These are phyloP conservation scores for Phytophthora colocasiae DNA, from an alignment of 352 stramenopile species.

Conservation along the genomic window DNA sequence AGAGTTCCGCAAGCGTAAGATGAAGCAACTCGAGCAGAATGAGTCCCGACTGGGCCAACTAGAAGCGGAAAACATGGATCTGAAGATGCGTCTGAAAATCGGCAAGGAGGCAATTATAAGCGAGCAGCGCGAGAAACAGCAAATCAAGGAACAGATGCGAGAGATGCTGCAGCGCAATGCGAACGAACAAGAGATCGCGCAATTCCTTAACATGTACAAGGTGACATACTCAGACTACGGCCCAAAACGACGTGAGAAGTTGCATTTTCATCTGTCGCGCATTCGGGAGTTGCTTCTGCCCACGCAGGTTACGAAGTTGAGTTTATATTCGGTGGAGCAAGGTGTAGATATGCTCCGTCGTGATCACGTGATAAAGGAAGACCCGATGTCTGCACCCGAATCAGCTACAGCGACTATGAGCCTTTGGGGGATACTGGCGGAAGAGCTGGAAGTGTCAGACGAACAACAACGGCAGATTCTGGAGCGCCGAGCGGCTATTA, in stretches of 20 bases:
- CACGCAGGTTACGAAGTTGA: constrained; percentile 83
- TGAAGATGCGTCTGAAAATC: constrained; percentile 86
- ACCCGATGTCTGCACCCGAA: constrained; percentile 56
- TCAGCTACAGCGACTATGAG: constrained; percentile 64
- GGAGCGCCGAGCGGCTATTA: constrained; percentile 64
- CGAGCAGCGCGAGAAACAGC: constrained; percentile 78
- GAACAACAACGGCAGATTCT: constrained; percentile 76
- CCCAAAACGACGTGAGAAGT: constrained; percentile 72
- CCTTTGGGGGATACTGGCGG: constrained; percentile 76
- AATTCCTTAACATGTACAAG: constrained; percentile 87
- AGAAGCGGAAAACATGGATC: constrained; percentile 79
- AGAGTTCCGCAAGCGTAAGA: constrained; percentile 82
- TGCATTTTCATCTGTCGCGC: constrained; percentile 75
- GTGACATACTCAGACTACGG: constrained; percentile 85
- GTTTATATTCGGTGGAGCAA: constrained; percentile 80
- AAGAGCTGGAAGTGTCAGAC: constrained; percentile 72
- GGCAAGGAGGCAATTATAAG: constrained; percentile 78
- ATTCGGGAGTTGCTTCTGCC: constrained; percentile 79
- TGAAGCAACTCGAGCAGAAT: constrained; percentile 78
- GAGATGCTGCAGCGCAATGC: constrained; percentile 77
- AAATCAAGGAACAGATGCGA: constrained; percentile 85
- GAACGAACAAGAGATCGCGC: constrained; percentile 74
- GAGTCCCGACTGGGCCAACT: constrained; percentile 64
- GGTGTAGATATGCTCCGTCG: constrained; percentile 63
- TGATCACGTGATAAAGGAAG: constrained; percentile 69